phyloP scores from a whole-genome alignment of 306 rosid genomes.

The Dryas drummondii region DNA sequence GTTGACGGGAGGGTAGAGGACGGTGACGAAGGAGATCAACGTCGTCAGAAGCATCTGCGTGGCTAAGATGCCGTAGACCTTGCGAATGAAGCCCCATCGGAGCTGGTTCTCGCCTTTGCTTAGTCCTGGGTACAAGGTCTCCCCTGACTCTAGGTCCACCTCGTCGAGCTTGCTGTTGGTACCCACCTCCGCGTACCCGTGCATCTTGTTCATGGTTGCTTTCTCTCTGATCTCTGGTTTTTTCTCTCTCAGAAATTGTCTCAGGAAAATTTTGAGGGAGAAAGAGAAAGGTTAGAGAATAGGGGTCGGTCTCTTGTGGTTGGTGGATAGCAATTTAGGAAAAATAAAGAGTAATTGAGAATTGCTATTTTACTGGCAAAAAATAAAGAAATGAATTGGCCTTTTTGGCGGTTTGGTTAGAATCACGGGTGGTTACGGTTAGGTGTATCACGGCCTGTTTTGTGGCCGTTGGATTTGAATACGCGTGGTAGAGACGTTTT shows the following conservation, averaged over 20 bases:
- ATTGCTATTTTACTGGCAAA: too few species aligned
- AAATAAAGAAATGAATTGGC: too few species aligned
- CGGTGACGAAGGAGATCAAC: slow-evolving; percentile 68
- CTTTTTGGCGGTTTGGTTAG: not conserved
- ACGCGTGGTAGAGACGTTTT: not conserved
- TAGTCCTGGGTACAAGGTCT: slow-evolving; percentile 71
- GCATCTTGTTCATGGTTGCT: slow-evolving; percentile 24
- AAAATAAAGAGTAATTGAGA: not conserved
- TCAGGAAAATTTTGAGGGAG: slow-evolving; percentile 14
- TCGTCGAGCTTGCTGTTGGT: slow-evolving; percentile 39
- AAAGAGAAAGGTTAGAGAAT: not conserved
- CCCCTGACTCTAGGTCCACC: slow-evolving; percentile 86
- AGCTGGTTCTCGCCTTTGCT: slow-evolving; percentile 80
- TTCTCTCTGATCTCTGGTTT: not conserved
- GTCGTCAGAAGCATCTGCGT: slow-evolving; percentile 84
- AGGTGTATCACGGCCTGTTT: not conserved
- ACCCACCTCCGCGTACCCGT: slow-evolving; percentile 49
- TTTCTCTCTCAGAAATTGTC: slow-evolving; percentile 16
- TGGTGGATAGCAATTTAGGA: not conserved
- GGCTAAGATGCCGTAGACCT: slow-evolving; percentile 87
- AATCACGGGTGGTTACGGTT: not conserved
- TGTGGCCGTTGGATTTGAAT: not conserved
- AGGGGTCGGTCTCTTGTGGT: not conserved
- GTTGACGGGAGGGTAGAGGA: slow-evolving; percentile 66
- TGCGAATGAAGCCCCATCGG: slow-evolving; percentile 98